Percentiles rank a stretch among this genome's conserved stretches.
Conservation (phyloP, 352 stramenopile species). For the Globisporangium uncinulatum region DNA sequence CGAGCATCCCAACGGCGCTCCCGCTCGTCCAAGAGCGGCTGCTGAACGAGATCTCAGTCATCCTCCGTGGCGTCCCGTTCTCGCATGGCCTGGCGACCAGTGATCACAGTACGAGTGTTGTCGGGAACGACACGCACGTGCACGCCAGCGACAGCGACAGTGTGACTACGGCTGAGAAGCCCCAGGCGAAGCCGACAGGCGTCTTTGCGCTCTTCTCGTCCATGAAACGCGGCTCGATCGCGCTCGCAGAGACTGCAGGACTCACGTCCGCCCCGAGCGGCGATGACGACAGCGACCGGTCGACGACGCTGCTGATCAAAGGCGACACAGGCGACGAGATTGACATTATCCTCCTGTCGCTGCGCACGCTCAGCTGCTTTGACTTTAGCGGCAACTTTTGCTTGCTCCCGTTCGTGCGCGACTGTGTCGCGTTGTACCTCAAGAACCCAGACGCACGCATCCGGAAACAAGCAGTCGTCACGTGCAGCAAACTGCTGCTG, state of each 20-base stretch:
- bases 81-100: slow-evolving; percentile 20
- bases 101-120: background rate
- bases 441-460: slow-evolving; percentile 87
- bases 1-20: slow-evolving; percentile 86
- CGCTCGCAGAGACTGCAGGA: slow-evolving; percentile 19
- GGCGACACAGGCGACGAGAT: slow-evolving; percentile 75
- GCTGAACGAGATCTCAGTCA: slow-evolving; percentile 95
- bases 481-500: slow-evolving; percentile 72
- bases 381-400: slow-evolving; percentile 90
- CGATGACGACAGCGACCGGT: slow-evolving; percentile 21
- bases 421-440: slow-evolving; percentile 92
- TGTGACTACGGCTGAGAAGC: slow-evolving; percentile 12
- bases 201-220: slow-evolving; percentile 69
- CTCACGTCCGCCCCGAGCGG: slow-evolving; percentile 16
- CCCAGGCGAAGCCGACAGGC: slow-evolving; percentile 40
- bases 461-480: slow-evolving; percentile 86
- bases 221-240: slow-evolving; percentile 55
- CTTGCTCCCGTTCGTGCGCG: slow-evolving; percentile 93
- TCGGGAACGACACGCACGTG: background rate
- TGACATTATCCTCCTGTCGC: slow-evolving; percentile 82
- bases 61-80: slow-evolving; percentile 84
- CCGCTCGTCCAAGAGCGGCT: slow-evolving; percentile 91
- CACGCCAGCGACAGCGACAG: background rate
- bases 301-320: slow-evolving; percentile 42
- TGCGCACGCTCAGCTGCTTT: slow-evolving; percentile 94